Percentiles rank a stretch among this genome's conserved stretches.
Evolutionary conservation across 2,329 filamentous ascomycete genomes (phyloP).

Genomic region (Berkeleyomyces rouxiae): DNA sequence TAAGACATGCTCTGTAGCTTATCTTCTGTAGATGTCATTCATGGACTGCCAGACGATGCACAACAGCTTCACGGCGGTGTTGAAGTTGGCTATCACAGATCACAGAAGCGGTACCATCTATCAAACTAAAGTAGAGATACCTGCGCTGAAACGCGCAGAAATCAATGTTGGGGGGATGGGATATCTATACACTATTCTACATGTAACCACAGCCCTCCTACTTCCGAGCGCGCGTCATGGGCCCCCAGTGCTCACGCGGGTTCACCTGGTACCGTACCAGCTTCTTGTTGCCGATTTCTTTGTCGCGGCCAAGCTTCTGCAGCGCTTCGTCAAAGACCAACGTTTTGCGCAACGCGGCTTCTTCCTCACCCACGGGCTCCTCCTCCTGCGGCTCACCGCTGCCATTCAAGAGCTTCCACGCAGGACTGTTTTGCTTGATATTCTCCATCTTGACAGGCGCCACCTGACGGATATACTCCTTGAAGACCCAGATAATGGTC

Average conservation of each 20-base stretch:
- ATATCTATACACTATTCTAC: neutral
- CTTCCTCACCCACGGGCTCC: constrained; percentile 13
- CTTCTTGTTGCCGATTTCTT: constrained; percentile 45
- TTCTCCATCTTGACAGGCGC: constrained; percentile 58
- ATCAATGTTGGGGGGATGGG: too few relatives aligned
- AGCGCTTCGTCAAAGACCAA: constrained; percentile 60
- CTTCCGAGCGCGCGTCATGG: constrained; percentile 41
- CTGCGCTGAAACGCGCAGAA: too few relatives aligned
- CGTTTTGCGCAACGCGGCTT: constrained; percentile 38
- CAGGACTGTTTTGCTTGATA: constrained; percentile 52
- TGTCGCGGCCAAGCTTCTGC: constrained; percentile 48
- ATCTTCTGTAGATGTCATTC: neutral
- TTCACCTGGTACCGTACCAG: constrained; percentile 81
- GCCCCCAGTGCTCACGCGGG: constrained; percentile 85
- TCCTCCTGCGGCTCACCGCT: constrained; percentile 14
- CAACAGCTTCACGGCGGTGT: too few relatives aligned
- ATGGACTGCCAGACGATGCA: neutral
- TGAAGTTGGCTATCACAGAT: too few relatives aligned
- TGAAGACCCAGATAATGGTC: constrained; percentile 82
- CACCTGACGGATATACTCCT: constrained; percentile 75
- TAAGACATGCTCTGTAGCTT: neutral
- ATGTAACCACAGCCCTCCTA: constrained; percentile 23
- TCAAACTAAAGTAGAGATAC: too few relatives aligned
- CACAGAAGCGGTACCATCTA: too few relatives aligned
- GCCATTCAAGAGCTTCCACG: constrained; percentile 46